These are phyloP conservation scores for Fraxinus xanthoxyloides DNA, from an alignment of 305 asterid genomes.

Conservation along the genomic window DNA sequence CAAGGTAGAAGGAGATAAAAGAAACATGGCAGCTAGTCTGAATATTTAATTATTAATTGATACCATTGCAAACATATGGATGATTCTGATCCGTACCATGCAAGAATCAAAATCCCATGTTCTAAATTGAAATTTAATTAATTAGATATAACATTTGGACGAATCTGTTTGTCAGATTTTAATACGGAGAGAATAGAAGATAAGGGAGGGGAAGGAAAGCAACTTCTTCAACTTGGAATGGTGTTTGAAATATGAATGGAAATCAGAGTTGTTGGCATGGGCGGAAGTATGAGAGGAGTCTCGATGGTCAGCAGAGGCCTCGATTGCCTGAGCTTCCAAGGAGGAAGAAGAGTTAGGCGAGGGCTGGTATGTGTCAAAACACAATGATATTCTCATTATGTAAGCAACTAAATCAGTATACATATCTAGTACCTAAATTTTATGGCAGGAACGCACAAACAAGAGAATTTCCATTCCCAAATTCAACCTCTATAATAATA, in stretches of 20 bases:
- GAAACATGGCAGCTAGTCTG: neutral
- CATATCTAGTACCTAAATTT: slow-evolving; percentile 59
- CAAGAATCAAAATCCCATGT: too few relatives aligned
- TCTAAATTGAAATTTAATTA: too few relatives aligned
- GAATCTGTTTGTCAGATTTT: neutral
- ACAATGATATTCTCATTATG: slow-evolving; percentile 35
- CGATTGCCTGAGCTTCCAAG: slow-evolving; percentile 64
- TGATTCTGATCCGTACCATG: too few relatives aligned
- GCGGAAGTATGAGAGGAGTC: slow-evolving; percentile 44
- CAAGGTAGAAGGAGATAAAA: neutral
- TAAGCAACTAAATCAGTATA: slow-evolving; percentile 50
- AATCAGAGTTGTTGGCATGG: slow-evolving; percentile 23
- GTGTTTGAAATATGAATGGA: slow-evolving; percentile 16
- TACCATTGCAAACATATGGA: too few relatives aligned
- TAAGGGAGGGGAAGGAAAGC: neutral
- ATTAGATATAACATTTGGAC: too few relatives aligned
- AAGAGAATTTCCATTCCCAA: slow-evolving; percentile 39
- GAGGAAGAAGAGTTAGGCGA: slow-evolving; percentile 32
- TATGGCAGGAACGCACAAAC: slow-evolving; percentile 47
- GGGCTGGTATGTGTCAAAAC: slow-evolving; percentile 25
- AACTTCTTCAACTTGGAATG: slow-evolving; percentile 45
- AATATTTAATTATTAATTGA: too few relatives aligned
- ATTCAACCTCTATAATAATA: slow-evolving; percentile 30
- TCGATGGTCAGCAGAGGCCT: slow-evolving; percentile 56
- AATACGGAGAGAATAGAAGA: neutral